A percentile compares a stretch with the other conserved stretches of the same genome.
phyloP scores from a whole-genome alignment of 1,284 basidiomycete species.

The Athelia psychrophila region DNA sequence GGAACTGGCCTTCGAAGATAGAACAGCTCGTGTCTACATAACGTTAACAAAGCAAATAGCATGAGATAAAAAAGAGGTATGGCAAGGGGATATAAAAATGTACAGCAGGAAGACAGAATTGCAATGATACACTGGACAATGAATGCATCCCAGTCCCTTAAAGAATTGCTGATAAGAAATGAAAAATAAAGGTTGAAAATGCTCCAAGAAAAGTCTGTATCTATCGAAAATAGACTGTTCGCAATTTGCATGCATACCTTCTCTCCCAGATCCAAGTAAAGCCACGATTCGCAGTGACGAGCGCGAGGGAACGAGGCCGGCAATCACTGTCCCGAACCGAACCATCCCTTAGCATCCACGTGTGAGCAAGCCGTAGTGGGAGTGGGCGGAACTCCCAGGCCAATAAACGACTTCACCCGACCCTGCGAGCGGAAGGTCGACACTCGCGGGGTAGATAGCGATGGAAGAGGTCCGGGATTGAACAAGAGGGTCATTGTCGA shows the following conservation, averaged over 20 bases:
- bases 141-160: background rate
- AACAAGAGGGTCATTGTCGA: conserved; percentile 66
- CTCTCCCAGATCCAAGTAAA: too few species aligned
- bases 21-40: too few species aligned
- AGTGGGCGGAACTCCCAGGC: conserved; percentile 59
- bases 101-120: background rate
- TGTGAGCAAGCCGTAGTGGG: conserved; percentile 81
- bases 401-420: conserved; percentile 68
- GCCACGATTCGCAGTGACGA: too few species aligned
- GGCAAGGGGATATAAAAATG: background rate
- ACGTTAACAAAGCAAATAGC: conserved; percentile 1
- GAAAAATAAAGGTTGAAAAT: background rate
- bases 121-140: background rate
- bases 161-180: background rate
- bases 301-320: too few species aligned
- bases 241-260: too few species aligned
- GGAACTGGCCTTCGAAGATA: too few species aligned
- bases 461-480: conserved; percentile 54
- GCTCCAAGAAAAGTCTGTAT: conserved; percentile 8
- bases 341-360: conserved; percentile 76
- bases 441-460: conserved; percentile 66
- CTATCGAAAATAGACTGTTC: conserved; percentile 9
- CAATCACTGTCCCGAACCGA: conserved; percentile 44
- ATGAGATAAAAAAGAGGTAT: conserved; percentile 1
- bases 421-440: conserved; percentile 65